Percentiles rank a stretch among this genome's conserved stretches.
Conservation (phyloP, 441 rosid species). For the Biscutella laevigata region DNA sequence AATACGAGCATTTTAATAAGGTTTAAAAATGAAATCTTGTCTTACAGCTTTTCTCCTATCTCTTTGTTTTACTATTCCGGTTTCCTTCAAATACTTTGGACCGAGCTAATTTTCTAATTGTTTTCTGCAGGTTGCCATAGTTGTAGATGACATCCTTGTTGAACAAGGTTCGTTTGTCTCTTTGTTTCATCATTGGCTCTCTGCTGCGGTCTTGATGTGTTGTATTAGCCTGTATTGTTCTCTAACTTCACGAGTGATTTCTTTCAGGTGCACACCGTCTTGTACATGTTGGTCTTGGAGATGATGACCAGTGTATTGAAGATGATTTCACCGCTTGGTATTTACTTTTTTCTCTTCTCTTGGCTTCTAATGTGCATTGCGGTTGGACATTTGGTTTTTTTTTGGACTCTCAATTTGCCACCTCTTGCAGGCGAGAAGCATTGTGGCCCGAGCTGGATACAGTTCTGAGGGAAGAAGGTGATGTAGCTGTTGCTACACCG, state of each 20-base stretch:
- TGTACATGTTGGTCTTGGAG: conserved; percentile 82
- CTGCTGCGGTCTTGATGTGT: neutral
- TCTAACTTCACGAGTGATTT: conserved; percentile 13
- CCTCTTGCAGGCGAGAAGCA: conserved; percentile 58
- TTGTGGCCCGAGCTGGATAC: conserved; percentile 94
- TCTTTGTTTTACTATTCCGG: neutral
- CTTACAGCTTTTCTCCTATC: neutral
- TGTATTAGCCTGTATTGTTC: neutral
- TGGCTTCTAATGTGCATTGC: conserved; percentile 1
- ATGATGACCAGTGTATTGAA: conserved; percentile 98
- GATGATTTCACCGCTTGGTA: conserved; percentile 95
- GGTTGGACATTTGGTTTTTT: neutral
- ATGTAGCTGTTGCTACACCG: conserved; percentile 62
- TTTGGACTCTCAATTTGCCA: neutral
- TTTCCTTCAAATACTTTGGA: neutral
- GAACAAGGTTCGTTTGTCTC: conserved; percentile 60
- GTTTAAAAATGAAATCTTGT: conserved; percentile 19
- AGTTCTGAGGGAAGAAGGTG: conserved; percentile 73
- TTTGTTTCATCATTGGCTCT: neutral
- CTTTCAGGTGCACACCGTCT: conserved; percentile 77
- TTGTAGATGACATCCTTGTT: conserved; percentile 62
- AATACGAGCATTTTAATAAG: conserved; percentile 96
- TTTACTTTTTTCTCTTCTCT: neutral
- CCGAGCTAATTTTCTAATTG: neutral
- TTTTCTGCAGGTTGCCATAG: conserved; percentile 60